Evolutionary conservation across 345 rosid species (phyloP), one percentile per base, ranked within the genome.

Genomic region (Mercurialis annua): DNA sequence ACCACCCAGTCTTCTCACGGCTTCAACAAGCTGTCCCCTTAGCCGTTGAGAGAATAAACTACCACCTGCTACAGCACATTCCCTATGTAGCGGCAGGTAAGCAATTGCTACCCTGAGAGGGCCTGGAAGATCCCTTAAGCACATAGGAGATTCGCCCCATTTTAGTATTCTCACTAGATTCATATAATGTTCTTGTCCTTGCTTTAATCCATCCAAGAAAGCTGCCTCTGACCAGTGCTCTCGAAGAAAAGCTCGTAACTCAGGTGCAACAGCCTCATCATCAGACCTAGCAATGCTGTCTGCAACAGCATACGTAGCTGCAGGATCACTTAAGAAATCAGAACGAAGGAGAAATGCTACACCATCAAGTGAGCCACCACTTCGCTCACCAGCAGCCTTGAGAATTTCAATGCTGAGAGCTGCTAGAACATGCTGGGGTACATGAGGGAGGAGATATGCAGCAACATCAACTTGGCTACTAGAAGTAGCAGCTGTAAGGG

Each of bases 161-260:
- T 80, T 87, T 79, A 93, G 71, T 49, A 93, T 87, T 78, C 83
- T 80, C 72, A 83, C 58, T 23, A 93, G 72, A 70, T 89, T 89
- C 85, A 82, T 61, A 73, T 80, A 93, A 73, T 89, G 90, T 30
- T 71, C 82, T 21, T 78, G 71, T 52, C 98, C 94, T 76, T 89
- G 90, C 75, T 63, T 81, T 69, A 82, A 21, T 68, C 98, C 98
- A 54, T 89, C 82, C 56, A 69, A 74, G 77, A 83, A 93, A 44
- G 98, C 96, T 50, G 84, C 86, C 76, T 89, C 96, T 21, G 98
- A 93, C 98, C 98, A 93, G 36, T 93, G 83, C 62, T 87, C 90
- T 42, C 68, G 81, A 64, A 93, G 92, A 80, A 87, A 93, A 23
- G 70, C 74, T 77, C 77, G 85, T 16, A 90, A 78, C 40, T 90